These are phyloP conservation scores for Pythium oligandrum DNA, from an alignment of 352 stramenopile genomes.

Conservation along the genomic window DNA sequence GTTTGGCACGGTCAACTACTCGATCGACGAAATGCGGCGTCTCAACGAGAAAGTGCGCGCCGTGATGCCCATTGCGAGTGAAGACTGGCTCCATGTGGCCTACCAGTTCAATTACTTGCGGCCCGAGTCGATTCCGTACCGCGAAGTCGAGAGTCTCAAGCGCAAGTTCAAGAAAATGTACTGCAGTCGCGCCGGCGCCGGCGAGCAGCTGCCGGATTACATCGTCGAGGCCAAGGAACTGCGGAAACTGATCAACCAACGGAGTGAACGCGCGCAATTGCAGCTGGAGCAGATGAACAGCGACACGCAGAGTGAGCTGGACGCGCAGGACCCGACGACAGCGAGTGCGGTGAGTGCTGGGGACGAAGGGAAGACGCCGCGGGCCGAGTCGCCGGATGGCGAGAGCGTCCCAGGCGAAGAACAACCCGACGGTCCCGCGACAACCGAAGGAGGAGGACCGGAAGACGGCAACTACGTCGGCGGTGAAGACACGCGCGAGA, in stretches of 20 bases:
- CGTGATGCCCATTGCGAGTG: constrained; percentile 38
- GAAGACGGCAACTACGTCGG: constrained; percentile 1
- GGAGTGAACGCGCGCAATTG: constrained; percentile 27
- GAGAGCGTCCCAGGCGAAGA: not conserved
- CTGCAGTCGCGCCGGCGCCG: constrained; percentile 23
- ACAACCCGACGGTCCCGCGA: not conserved
- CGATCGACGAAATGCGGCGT: constrained; percentile 58
- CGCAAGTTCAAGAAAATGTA: constrained; percentile 78
- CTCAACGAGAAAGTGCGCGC: constrained; percentile 54
- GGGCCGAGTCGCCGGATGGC: too few species aligned
- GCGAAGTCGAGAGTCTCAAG: constrained; percentile 59
- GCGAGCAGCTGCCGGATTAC: constrained; percentile 36
- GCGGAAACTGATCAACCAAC: constrained; percentile 41
- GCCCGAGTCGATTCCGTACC: constrained; percentile 53
- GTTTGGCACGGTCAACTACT: constrained; percentile 67
- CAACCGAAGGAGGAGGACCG: not conserved
- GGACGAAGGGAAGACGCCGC: too few species aligned
- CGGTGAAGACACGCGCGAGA: constrained; percentile 15
- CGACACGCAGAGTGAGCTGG: constrained; percentile 30
- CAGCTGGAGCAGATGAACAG: constrained; percentile 20
- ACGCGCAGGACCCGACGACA: constrained; percentile 6
- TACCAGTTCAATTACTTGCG: constrained; percentile 67
- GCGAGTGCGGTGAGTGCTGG: not conserved
- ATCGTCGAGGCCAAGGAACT: constrained; percentile 48
- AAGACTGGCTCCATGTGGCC: constrained; percentile 62